Percentiles rank a stretch among this genome's conserved stretches.
Conservation (phyloP, 768 basidiomycete genomes). For the Agaricus subrufescens region DNA sequence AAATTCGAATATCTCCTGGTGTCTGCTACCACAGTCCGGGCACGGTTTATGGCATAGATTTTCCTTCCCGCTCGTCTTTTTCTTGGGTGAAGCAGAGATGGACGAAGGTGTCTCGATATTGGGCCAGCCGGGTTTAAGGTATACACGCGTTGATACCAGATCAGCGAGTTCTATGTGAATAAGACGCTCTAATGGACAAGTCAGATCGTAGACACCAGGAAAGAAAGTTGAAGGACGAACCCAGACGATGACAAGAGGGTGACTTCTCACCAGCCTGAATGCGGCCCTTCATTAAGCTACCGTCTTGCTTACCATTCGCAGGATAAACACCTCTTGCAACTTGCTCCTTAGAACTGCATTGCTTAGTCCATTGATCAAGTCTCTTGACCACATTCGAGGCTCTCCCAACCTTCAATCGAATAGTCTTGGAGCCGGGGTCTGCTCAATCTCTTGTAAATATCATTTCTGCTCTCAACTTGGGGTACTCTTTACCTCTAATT, state of each 20-base stretch:
- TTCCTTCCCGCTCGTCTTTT: slow-evolving; percentile 12
- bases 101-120: slow-evolving; percentile 19
- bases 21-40: slow-evolving; percentile 43
- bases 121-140: slow-evolving; percentile 52
- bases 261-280: slow-evolving; percentile 59
- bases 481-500: slow-evolving; percentile 51
- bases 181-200: slow-evolving; percentile 48
- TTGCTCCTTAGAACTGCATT: slow-evolving; percentile 74
- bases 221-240: slow-evolving; percentile 19
- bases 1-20: slow-evolving; percentile 82
- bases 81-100: slow-evolving; percentile 14
- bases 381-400: slow-evolving; percentile 69
- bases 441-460: background rate
- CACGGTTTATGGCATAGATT: slow-evolving; percentile 25
- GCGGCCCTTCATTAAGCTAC: slow-evolving; percentile 60
- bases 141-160: slow-evolving; percentile 49
- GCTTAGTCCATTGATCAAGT: slow-evolving; percentile 76
- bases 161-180: slow-evolving; percentile 81
- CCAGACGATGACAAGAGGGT: slow-evolving; percentile 65
- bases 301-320: slow-evolving; percentile 32
- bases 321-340: slow-evolving; percentile 76
- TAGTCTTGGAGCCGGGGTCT: slow-evolving; percentile 21
- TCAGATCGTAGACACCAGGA: background rate
- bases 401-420: slow-evolving; percentile 78
- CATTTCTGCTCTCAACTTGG: background rate